Evolutionary conservation across 257 asterid species (phyloP), one percentile per base, ranked within the genome.

Genomic region (Cordia subcordata): DNA sequence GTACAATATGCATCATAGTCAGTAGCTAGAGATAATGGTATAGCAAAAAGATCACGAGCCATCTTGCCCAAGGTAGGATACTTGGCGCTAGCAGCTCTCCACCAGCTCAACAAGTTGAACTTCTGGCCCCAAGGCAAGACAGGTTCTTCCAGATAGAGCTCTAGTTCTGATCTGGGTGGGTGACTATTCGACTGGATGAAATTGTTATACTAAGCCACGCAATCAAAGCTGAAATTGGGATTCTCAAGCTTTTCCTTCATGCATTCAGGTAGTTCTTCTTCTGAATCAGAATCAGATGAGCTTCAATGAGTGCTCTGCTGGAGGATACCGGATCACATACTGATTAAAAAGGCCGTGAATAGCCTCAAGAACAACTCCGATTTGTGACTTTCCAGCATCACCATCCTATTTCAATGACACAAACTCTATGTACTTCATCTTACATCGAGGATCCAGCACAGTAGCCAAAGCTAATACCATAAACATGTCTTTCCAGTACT

Each of bases 71-170:
- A 58, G 27, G 65, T 62, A 17, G 67, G 75, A 33, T 71, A 71
- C 54, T 52, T 61, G 18, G 22, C 49, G 45, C 76, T 59, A 8
- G 58, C 58, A 37, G 62, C 50, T 54, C 49, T 39, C 68, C 76
- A 71, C 67, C 71, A 71, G 53, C 67, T 60, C 38, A 71, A 5
- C 63, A 65, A 57, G 18, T 46, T 63, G 45, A 71, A 59, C 54
- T 65, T 66, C 63, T 55, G 49, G 37, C 57, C 39, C 67, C 76
- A 66, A 23, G 68, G 72, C 68, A 64, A 14, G 35, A 60, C 54
- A 1, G 63, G 54, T 49, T 71, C 76, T 66, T 71, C 76, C 62
- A 71, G 37, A 65, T 71, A 70, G 49, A 38, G 61, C 8, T 70
- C 67, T 13, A 70, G 59, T 35, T 70, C 75, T 4, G 71, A 42